Percentiles rank a stretch among this genome's conserved stretches.
These are phyloP conservation scores for Solanum appendiculatum DNA, from an alignment of 257 asterid genomes.

Conservation along the genomic window DNA sequence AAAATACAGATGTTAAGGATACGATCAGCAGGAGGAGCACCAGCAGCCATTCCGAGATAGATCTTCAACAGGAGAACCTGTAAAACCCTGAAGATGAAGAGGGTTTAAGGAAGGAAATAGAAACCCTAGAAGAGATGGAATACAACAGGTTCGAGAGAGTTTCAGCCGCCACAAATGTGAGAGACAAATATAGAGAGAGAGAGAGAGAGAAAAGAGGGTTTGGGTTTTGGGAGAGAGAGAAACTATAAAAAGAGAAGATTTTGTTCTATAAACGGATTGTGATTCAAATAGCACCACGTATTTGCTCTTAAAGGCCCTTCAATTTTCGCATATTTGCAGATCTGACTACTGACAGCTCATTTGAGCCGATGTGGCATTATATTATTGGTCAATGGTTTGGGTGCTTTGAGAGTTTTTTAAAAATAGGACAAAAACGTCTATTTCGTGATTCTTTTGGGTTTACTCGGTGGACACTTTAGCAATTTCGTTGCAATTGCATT, in stretches of 20 bases:
- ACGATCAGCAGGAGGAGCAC: conserved; percentile 54
- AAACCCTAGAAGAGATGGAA: neutral
- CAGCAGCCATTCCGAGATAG: conserved; percentile 36
- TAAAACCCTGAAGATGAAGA: neutral
- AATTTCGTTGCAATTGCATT: neutral
- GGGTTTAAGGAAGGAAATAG: neutral
- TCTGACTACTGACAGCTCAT: neutral
- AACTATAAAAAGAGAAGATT: neutral
- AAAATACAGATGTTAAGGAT: conserved; percentile 18
- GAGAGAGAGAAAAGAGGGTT: conserved; percentile 16
- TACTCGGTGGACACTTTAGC: conserved; percentile 1
- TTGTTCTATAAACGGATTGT: conserved; percentile 18
- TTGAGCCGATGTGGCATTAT: neutral
- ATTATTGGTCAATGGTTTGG: neutral
- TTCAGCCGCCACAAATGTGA: conserved; percentile 38
- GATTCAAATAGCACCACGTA: conserved; percentile 25
- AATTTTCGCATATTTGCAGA: conserved; percentile 9
- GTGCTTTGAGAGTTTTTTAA: neutral
- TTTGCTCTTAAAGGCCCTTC: conserved; percentile 1
- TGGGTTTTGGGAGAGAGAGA: conserved; percentile 32
- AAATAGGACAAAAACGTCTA: conserved; percentile 22
- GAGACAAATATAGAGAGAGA: neutral
- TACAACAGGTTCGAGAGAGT: neutral
- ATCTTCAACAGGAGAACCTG: neutral
- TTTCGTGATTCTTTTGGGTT: neutral